These are phyloP conservation scores for Phytophthora europaea DNA, from an alignment of 352 stramenopile genomes.

Conservation along the genomic window DNA sequence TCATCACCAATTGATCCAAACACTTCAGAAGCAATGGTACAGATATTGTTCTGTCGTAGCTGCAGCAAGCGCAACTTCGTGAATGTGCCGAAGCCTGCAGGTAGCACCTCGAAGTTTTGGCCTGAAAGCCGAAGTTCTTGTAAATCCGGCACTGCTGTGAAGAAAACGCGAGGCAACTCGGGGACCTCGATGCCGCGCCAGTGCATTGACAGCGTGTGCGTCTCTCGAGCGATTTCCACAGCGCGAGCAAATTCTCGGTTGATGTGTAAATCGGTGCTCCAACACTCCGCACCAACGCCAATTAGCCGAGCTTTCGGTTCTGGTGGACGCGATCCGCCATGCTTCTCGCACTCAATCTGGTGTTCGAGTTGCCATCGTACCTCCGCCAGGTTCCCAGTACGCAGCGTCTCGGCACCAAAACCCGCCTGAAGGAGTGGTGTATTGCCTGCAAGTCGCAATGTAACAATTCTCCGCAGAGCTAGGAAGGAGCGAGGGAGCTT, in stretches of 20 bases:
- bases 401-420: conserved; percentile 55
- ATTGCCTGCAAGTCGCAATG: conserved; percentile 66
- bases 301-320: conserved; percentile 47
- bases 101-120: conserved; percentile 53
- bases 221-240: conserved; percentile 49
- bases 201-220: conserved; percentile 66
- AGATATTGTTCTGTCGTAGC: conserved; percentile 70
- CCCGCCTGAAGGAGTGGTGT: conserved; percentile 40
- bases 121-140: conserved; percentile 74
- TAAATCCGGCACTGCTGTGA: conserved; percentile 46
- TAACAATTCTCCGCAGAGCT: conserved; percentile 54
- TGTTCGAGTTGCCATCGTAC: conserved; percentile 70
- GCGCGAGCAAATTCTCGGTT: conserved; percentile 61
- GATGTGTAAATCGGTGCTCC: conserved; percentile 79
- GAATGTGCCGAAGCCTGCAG: conserved; percentile 48
- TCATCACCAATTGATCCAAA: conserved; percentile 31
- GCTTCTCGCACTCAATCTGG: conserved; percentile 53
- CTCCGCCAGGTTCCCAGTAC: conserved; percentile 49
- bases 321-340: conserved; percentile 42
- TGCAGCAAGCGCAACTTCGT: conserved; percentile 64
- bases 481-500: conserved; percentile 64
- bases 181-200: conserved; percentile 67
- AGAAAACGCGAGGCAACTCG: conserved; percentile 63
- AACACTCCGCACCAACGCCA: conserved; percentile 62
- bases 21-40: conserved; percentile 49